These are phyloP conservation scores for Fusarium sp. DNA, from an alignment of 2,329 filamentous ascomycete species.

Conservation along the genomic window DNA sequence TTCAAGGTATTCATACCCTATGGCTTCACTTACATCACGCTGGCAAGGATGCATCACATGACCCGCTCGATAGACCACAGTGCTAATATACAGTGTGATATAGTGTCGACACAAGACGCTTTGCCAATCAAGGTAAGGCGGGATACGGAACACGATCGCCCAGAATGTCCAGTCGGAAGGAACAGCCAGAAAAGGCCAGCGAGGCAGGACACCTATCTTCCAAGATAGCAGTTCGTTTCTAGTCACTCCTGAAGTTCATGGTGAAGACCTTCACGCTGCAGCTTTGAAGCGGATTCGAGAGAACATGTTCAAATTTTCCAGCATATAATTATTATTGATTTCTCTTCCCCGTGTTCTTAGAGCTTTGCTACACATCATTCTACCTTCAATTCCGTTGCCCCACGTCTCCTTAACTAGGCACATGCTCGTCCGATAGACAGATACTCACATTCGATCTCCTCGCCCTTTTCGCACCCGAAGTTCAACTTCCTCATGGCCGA, in stretches of 20 bases:
- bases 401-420: conserved; percentile 44
- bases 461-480: conserved; percentile 22
- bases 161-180: conserved; percentile 36
- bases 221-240: conserved; percentile 30
- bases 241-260: conserved; percentile 18
- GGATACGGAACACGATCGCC: conserved; percentile 42
- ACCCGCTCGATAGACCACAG: conserved; percentile 40
- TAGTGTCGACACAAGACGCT: neutral
- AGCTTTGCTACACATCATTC: conserved; percentile 27
- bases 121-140: conserved; percentile 46
- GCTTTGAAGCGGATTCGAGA: conserved; percentile 35
- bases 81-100: conserved; percentile 27
- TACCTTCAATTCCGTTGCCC: conserved; percentile 31
- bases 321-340: conserved; percentile 38
- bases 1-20: neutral
- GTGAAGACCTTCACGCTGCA: conserved; percentile 18
- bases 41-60: conserved; percentile 38
- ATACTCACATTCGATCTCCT: conserved; percentile 36
- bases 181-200: conserved; percentile 48
- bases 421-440: conserved; percentile 45
- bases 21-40: conserved; percentile 3
- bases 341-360: conserved; percentile 31
- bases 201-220: conserved; percentile 44
- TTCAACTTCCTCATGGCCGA: conserved; percentile 61
- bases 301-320: conserved; percentile 39